Conservation (phyloP, 805 yeast genomes). For the Nakazawaea ambrosiae region DNA sequence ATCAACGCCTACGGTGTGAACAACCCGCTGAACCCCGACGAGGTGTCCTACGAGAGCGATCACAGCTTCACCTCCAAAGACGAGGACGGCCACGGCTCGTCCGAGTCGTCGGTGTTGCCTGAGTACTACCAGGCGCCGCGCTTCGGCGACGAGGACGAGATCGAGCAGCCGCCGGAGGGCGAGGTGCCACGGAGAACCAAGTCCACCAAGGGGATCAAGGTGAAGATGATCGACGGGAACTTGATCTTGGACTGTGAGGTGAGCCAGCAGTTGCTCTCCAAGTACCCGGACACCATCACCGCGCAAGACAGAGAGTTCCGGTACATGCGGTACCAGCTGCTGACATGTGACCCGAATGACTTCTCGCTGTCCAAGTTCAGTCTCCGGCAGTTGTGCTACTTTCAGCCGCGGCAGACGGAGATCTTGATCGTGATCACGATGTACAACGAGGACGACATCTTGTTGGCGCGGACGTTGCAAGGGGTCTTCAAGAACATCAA, state of each 20-base stretch:
- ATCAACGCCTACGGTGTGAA: slow-evolving; percentile 7
- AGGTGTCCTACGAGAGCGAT: slow-evolving; percentile 4
- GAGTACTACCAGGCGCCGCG: slow-evolving; percentile 6
- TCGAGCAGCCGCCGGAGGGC: slow-evolving; percentile 5
- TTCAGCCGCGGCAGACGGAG: slow-evolving; percentile 77
- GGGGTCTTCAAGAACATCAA: slow-evolving; percentile 87
- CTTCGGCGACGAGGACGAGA: slow-evolving; percentile 5
- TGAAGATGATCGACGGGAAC: slow-evolving; percentile 63
- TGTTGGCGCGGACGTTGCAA: slow-evolving; percentile 77
- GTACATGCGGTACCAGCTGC: slow-evolving; percentile 90
- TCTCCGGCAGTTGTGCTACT: slow-evolving; percentile 76
- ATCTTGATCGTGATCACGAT: slow-evolving; percentile 80
- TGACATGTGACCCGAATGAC: slow-evolving; percentile 83
- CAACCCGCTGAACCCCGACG: no score
- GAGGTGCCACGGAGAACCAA: slow-evolving; percentile 7
- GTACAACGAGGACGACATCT: slow-evolving; percentile 82
- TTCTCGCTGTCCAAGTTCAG: slow-evolving; percentile 58
- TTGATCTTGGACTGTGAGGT: slow-evolving; percentile 86
- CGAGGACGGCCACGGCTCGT: slow-evolving; percentile 1
- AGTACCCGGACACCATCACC: slow-evolving; percentile 39
- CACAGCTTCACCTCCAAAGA: background rate
- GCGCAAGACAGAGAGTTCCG: slow-evolving; percentile 52
- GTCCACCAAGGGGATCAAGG: slow-evolving; percentile 18
- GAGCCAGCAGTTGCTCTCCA: slow-evolving; percentile 54
- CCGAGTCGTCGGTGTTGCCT: slow-evolving; percentile 1